Base-by-base conservation (phyloP, 441 rosid species). In the Corymbia calophylla region DNA sequence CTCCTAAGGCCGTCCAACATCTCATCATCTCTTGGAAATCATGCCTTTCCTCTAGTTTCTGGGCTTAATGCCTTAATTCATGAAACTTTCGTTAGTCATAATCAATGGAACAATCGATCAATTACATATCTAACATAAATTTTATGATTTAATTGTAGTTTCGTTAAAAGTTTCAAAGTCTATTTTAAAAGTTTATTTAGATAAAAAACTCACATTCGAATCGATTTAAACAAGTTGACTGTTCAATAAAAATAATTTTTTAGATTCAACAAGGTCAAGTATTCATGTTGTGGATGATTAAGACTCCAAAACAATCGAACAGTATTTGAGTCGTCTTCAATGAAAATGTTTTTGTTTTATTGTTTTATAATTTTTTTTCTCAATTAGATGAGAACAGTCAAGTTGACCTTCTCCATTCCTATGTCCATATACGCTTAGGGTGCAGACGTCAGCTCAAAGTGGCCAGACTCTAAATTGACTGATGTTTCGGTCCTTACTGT, bases 131-230 rank as follows among this genome's bases (percentile, higher is more conserved):
- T 12, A 27, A 29, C 5, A 60, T 11, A 12, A 10, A 6, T 27
- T 60, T 60, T 27, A 60, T 13, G 4, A 13, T 29, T 62, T 10
- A 16, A 27, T 60, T 27, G 0, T 4, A 12, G 0, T 60, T 27
- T 0, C 5, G 1, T 29, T 5, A 11, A 0, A 60, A 13, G 4
- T 29, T 29, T 13, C 15, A 1, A 29, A 5, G 6, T 10, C 9
- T 54, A 16, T 58, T 60, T 27, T 10, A 14, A 11, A 10, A 6
- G 27, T 60, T 60, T 10, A 55, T 55, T 0, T 18, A 6, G 3
- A 55, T 18, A 7, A 55, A 7, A 3, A 8, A 5, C 17, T 29
- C 13, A 29, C 5, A 25, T 14, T 27, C 4, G 1, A 62, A 3
- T 58, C 3, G 17, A 62, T 62, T 29, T 62, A 62, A 12, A 2